Evolutionary conservation across 2,329 filamentous ascomycete genomes (phyloP).

Genomic region (Hypoxylon sp.): DNA sequence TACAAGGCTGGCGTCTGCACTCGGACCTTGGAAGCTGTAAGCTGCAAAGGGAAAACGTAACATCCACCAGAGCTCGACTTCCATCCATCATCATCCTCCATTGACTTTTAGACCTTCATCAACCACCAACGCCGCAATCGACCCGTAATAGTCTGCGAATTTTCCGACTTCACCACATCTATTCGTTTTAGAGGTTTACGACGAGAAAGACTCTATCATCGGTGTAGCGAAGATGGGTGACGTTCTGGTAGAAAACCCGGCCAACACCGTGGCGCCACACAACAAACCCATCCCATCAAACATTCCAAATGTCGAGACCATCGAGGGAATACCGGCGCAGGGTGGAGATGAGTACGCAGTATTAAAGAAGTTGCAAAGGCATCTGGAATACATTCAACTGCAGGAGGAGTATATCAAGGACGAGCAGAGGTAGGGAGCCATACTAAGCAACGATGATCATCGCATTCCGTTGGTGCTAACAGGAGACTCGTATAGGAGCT

Average conservation of each 20-base stretch:
- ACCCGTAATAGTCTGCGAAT: neutral
- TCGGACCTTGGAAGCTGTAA: constrained; percentile 27
- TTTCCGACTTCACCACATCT: neutral
- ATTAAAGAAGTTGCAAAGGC: constrained; percentile 95
- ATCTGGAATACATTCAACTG: constrained; percentile 97
- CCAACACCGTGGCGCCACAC: constrained; percentile 80
- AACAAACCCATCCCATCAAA: constrained; percentile 84
- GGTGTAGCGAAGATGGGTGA: constrained; percentile 78
- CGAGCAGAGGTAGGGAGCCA: constrained; percentile 82
- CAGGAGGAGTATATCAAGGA: constrained; percentile 99
- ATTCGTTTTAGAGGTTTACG: neutral
- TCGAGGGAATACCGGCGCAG: constrained; percentile 86
- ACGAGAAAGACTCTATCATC: constrained; percentile 9
- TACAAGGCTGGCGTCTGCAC: constrained; percentile 54
- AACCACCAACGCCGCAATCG: constrained; percentile 11
- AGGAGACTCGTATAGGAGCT: constrained; percentile 71
- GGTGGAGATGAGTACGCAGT: constrained; percentile 93
- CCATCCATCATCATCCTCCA: constrained; percentile 24
- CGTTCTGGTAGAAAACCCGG: constrained; percentile 85
- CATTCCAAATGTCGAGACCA: constrained; percentile 90
- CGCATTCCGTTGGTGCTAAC: constrained; percentile 39
- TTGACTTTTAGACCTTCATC: constrained; percentile 17
- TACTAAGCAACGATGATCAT: constrained; percentile 29
- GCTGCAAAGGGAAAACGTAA: constrained; percentile 30
- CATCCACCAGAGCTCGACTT: constrained; percentile 25